Evolutionary conservation across 2,329 filamentous ascomycete genomes (phyloP).

Genomic region (Coniochaeta sp.): DNA sequence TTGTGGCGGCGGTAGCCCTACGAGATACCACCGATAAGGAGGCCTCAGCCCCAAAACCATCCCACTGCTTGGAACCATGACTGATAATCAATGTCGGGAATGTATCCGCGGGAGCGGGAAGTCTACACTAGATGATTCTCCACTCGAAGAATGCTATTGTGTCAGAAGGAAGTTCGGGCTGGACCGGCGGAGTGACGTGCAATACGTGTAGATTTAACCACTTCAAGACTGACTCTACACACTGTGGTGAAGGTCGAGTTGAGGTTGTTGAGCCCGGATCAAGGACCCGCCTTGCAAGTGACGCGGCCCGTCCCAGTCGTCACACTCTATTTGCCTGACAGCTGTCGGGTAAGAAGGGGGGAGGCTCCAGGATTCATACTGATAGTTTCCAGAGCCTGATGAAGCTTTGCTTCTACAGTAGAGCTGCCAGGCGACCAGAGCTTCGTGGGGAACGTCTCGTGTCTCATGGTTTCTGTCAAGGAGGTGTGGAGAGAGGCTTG

Average conservation of each 20-base stretch:
- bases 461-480: neutral
- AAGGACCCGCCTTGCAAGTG: neutral
- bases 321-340: neutral
- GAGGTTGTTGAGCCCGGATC: neutral
- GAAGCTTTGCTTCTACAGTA: neutral
- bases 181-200: neutral
- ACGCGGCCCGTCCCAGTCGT: no score
- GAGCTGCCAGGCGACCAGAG: no score
- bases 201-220: neutral
- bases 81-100: neutral
- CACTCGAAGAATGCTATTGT: neutral
- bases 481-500: neutral
- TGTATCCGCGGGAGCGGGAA: neutral
- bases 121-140: neutral
- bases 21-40: neutral
- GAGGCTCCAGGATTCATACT: neutral
- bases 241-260: neutral
- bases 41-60: neutral
- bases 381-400: neutral
- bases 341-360: no score
- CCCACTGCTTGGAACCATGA: neutral
- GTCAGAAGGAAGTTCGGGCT: neutral
- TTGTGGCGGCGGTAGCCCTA: neutral
- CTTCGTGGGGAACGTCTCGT: neutral
- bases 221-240: no score